These are phyloP conservation scores for Neofusicoccum cordaticola DNA, from an alignment of 2,329 filamentous ascomycete genomes.

Conservation along the genomic window DNA sequence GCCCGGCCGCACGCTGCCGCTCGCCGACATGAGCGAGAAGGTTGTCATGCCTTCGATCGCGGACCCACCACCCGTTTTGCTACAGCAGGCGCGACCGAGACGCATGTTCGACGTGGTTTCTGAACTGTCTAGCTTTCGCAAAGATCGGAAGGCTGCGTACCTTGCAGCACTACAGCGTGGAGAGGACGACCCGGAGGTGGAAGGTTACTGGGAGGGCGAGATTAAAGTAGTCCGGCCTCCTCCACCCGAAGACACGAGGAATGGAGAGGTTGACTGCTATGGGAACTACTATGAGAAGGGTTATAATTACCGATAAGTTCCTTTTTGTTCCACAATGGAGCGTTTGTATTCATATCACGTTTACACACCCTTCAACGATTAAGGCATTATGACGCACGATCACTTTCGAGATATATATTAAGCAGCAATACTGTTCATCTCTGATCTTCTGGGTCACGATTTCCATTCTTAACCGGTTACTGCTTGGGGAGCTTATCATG, in stretches of 20 bases:
- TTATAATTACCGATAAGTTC: conserved; percentile 49
- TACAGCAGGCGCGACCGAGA: conserved; percentile 22
- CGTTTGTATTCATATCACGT: too few species aligned
- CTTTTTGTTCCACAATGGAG: not conserved
- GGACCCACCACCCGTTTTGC: conserved; percentile 18
- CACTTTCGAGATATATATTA: too few species aligned
- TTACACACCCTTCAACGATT: too few species aligned
- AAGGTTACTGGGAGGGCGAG: conserved; percentile 60
- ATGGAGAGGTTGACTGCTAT: conserved; percentile 49
- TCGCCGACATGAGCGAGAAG: conserved; percentile 46
- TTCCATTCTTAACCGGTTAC: not conserved
- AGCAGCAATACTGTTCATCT: too few species aligned
- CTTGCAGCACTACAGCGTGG: conserved; percentile 33
- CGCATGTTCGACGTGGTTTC: conserved; percentile 50
- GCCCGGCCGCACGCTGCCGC: conserved; percentile 43
- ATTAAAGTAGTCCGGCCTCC: conserved; percentile 55
- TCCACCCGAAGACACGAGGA: conserved; percentile 32
- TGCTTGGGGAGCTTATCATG: too few species aligned
- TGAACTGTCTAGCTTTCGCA: conserved; percentile 54
- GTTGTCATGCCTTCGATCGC: conserved; percentile 27
- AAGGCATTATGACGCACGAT: too few species aligned
- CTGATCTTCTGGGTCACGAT: not conserved
- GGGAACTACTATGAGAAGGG: conserved; percentile 54
- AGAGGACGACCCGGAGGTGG: conserved; percentile 38
- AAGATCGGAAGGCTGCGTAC: conserved; percentile 51